Evolutionary conservation across 2,329 filamentous ascomycete genomes (phyloP).

Genomic region (Fusarium tupiense): DNA sequence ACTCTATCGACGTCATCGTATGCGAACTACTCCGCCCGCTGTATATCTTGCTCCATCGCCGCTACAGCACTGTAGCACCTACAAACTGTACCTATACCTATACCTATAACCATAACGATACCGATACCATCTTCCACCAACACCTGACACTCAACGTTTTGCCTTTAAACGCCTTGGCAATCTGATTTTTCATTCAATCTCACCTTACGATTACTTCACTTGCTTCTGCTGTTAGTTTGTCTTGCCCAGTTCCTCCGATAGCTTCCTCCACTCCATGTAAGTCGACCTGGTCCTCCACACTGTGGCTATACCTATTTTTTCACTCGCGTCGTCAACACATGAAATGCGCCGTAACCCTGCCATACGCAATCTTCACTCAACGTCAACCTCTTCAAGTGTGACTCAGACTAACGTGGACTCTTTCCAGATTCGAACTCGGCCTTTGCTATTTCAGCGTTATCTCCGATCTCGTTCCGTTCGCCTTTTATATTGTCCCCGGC

Average conservation of each 20-base stretch:
- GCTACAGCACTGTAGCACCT: not conserved
- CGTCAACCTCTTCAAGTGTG: conserved; percentile 12
- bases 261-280: not conserved
- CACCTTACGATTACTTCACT: conserved; percentile 9
- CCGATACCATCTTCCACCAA: conserved; percentile 28
- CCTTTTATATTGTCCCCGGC: conserved; percentile 34
- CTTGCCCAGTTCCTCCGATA: not conserved
- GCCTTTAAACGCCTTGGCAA: conserved; percentile 38
- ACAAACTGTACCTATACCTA: conserved; percentile 1
- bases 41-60: not conserved
- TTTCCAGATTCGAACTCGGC: conserved; percentile 34
- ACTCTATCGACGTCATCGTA: conserved; percentile 32
- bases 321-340: conserved; percentile 11
- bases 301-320: conserved; percentile 27
- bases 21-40: conserved; percentile 20
- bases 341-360: conserved; percentile 38
- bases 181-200: conserved; percentile 26
- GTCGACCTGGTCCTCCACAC: conserved; percentile 20
- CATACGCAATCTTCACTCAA: conserved; percentile 19
- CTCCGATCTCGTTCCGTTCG: conserved; percentile 36
- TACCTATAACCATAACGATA: conserved; percentile 9
- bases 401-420: conserved; percentile 39
- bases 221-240: conserved; percentile 29
- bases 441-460: conserved; percentile 34
- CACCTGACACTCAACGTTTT: conserved; percentile 34